Percentiles rank a stretch among this genome's conserved stretches.
Conservation (phyloP, 495 filamentous ascomycete genomes). For the Penicillium canariense region DNA sequence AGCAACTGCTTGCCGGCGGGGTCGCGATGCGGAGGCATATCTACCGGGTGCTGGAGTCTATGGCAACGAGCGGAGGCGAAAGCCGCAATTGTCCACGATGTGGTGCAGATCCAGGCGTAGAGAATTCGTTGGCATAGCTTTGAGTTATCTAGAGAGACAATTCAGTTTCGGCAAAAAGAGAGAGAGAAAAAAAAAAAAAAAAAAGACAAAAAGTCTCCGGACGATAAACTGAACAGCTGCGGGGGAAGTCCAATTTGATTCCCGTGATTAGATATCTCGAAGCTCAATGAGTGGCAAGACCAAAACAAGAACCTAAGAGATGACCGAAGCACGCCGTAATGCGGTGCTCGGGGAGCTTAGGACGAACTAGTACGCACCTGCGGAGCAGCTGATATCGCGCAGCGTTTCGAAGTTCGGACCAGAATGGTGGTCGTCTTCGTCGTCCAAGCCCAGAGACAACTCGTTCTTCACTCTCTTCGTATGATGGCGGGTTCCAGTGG, state of each 20-base stretch:
- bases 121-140: conserved; percentile 34
- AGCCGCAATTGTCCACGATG: conserved; percentile 28
- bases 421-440: conserved; percentile 2
- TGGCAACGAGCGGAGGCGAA: conserved; percentile 19
- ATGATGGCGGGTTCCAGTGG: neutral
- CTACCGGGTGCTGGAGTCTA: conserved; percentile 33
- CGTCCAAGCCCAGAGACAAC: conserved; percentile 1
- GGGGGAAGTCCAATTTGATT: neutral
- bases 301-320: neutral
- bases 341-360: conserved; percentile 3
- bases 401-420: neutral
- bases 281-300: neutral
- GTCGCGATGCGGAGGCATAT: conserved; percentile 18
- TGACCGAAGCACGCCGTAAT: neutral
- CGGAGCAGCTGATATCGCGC: conserved; percentile 5
- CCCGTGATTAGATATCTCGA: neutral
- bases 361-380: conserved; percentile 18
- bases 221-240: no score
- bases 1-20: conserved; percentile 10
- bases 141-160: conserved; percentile 14
- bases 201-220: neutral
- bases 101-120: conserved; percentile 15
- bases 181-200: neutral
- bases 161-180: conserved; percentile 6
- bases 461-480: neutral